Conservation (phyloP, 1,139 yeast species). For the Starmera stellimalicola region DNA sequence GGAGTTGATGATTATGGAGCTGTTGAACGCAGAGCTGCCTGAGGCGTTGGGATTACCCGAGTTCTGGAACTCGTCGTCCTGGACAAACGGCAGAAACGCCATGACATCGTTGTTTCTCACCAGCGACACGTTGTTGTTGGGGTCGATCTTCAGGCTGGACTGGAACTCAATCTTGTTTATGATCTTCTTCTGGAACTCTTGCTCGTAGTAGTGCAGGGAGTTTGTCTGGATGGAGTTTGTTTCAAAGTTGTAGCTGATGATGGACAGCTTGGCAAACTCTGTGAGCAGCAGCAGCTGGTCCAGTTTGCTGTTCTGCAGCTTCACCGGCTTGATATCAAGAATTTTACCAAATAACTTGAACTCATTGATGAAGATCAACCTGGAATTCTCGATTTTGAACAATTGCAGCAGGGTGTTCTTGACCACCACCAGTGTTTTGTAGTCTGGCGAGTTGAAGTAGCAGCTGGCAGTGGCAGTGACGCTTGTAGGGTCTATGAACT, state of each 20-base stretch:
- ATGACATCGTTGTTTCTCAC: slow-evolving; percentile 62
- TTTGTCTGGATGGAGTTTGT: slow-evolving; percentile 50
- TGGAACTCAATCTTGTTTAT: slow-evolving; percentile 36
- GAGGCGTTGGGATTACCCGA: slow-evolving; percentile 5
- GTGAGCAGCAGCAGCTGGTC: slow-evolving; percentile 66
- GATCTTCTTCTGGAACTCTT: slow-evolving; percentile 33
- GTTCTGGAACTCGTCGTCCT: slow-evolving; percentile 17
- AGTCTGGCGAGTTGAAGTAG: slow-evolving; percentile 43
- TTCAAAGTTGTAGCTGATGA: slow-evolving; percentile 61
- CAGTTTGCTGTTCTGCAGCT: slow-evolving; percentile 40
- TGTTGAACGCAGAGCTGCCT: slow-evolving; percentile 4
- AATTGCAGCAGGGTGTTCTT: slow-evolving; percentile 68
- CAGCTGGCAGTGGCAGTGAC: slow-evolving; percentile 58
- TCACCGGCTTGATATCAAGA: slow-evolving; percentile 44
- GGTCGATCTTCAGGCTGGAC: slow-evolving; percentile 56
- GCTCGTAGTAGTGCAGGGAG: slow-evolving; percentile 83
- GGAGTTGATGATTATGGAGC: slow-evolving; percentile 44
- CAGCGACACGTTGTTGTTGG: slow-evolving; percentile 51
- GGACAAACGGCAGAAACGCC: slow-evolving; percentile 63
- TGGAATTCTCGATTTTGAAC: slow-evolving; percentile 34
- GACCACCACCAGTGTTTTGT: slow-evolving; percentile 54
- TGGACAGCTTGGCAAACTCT: slow-evolving; percentile 66
- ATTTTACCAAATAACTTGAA: slow-evolving; percentile 66
- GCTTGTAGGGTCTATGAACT: slow-evolving; percentile 70
- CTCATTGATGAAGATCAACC: slow-evolving; percentile 52